phyloP scores from a whole-genome alignment of 495 filamentous ascomycete genomes.

The Lophiotrema nucula region DNA sequence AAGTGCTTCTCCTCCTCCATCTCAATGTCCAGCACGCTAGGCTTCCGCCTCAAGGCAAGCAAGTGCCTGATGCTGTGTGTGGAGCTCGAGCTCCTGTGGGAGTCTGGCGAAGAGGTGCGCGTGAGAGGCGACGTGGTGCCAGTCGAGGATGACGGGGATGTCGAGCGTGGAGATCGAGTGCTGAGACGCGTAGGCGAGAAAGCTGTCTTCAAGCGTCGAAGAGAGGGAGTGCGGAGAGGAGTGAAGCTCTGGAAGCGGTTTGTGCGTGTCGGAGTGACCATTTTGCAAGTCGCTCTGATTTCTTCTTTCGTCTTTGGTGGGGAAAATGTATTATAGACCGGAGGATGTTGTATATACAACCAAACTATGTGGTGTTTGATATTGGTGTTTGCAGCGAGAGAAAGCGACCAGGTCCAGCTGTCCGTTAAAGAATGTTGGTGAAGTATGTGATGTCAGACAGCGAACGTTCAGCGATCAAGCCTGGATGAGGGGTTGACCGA shows the following conservation, averaged over 20 bases:
- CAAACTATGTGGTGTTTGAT: background rate
- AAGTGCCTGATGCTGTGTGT: slow-evolving; percentile 25
- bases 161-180: slow-evolving; percentile 18
- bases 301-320: too few relatives aligned
- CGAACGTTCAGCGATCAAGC: slow-evolving; percentile 13
- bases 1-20: slow-evolving; percentile 39
- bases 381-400: slow-evolving; percentile 9
- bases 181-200: slow-evolving; percentile 21
- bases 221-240: slow-evolving; percentile 31
- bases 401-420: slow-evolving; percentile 19
- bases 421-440: slow-evolving; percentile 2
- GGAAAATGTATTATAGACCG: background rate
- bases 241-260: slow-evolving; percentile 37
- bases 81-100: slow-evolving; percentile 25
- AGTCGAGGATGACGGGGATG: slow-evolving; percentile 23
- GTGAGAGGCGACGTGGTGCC: slow-evolving; percentile 32
- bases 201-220: slow-evolving; percentile 40
- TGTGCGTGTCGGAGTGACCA: slow-evolving; percentile 25
- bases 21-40: slow-evolving; percentile 37
- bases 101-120: slow-evolving; percentile 31
- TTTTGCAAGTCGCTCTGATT: too few relatives aligned
- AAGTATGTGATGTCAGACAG: slow-evolving; percentile 8
- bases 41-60: slow-evolving; percentile 36
- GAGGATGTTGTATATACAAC: slow-evolving; percentile 11
- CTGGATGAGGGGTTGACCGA: too few relatives aligned